These are phyloP conservation scores for Thraustotheca clavata DNA, from an alignment of 352 stramenopile genomes.

Conservation along the genomic window DNA sequence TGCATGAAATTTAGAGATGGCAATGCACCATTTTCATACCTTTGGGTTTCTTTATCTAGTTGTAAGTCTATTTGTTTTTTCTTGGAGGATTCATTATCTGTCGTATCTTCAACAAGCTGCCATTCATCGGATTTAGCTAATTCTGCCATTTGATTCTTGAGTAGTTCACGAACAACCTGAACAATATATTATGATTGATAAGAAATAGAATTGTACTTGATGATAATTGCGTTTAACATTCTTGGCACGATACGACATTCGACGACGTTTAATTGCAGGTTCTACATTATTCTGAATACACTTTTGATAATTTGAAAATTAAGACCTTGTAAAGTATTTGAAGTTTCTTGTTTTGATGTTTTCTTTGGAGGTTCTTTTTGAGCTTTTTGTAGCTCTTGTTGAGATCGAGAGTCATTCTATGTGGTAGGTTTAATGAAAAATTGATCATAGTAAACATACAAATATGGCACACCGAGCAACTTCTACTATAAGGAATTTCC, in stretches of 20 bases:
- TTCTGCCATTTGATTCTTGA: conserved; percentile 51
- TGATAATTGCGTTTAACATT: conserved; percentile 22
- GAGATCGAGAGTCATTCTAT: conserved; percentile 18
- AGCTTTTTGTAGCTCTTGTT: neutral
- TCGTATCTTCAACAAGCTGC: neutral
- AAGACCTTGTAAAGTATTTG: neutral
- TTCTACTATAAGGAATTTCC: conserved; percentile 66
- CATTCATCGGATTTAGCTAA: conserved; percentile 22
- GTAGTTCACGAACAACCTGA: conserved; percentile 44
- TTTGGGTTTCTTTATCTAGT: neutral
- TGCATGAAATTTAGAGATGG: neutral
- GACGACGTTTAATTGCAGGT: conserved; percentile 37
- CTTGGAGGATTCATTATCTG: neutral
- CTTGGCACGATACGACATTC: conserved; percentile 44
- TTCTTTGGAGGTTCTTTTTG: neutral
- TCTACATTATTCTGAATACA: neutral
- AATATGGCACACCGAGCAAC: conserved; percentile 42
- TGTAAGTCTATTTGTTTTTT: too few species aligned
- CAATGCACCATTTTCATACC: neutral
- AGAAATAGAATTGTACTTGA: neutral
- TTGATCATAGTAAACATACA: conserved; percentile 26
- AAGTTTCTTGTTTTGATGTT: neutral
- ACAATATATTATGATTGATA: conserved; percentile 34
- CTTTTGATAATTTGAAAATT: conserved; percentile 17
- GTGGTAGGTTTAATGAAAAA: conserved; percentile 16